Percentiles rank a stretch among this genome's conserved stretches.
These are phyloP conservation scores for Vitis amurensis DNA, from an alignment of 164 flowering plant genomes.

Conservation along the genomic window DNA sequence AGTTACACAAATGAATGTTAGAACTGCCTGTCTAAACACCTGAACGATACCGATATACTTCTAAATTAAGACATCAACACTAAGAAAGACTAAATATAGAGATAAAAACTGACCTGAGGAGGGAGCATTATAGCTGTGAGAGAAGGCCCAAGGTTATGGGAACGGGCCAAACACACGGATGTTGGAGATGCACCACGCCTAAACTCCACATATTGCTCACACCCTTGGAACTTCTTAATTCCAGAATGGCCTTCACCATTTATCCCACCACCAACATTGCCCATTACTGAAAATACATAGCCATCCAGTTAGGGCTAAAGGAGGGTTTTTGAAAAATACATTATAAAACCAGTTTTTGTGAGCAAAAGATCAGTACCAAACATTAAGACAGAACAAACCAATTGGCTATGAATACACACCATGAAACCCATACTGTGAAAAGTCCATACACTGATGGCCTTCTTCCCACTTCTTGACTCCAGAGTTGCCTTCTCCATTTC, in stretches of 20 bases:
- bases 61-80: background rate
- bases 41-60: background rate
- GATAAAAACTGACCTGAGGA: slow-evolving; percentile 16
- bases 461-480: too few relatives aligned
- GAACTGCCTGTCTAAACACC: background rate
- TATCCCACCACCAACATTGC: slow-evolving; percentile 25
- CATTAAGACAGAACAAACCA: too few relatives aligned
- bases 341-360: too few relatives aligned
- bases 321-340: background rate
- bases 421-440: too few relatives aligned
- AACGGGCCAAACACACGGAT: slow-evolving; percentile 17
- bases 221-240: slow-evolving; percentile 6
- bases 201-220: too few relatives aligned
- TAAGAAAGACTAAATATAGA: background rate
- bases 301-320: background rate
- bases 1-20: too few relatives aligned
- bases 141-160: slow-evolving; percentile 10
- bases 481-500: too few relatives aligned
- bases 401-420: too few relatives aligned
- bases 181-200: slow-evolving; percentile 1
- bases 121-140: slow-evolving; percentile 11
- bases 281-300: slow-evolving; percentile 30
- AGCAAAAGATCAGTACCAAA: too few relatives aligned
- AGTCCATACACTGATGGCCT: too few relatives aligned
- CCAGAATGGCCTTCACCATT: slow-evolving; percentile 31